These are phyloP conservation scores for Fremontodendron californicum DNA, from an alignment of 345 rosid species.

Conservation along the genomic window DNA sequence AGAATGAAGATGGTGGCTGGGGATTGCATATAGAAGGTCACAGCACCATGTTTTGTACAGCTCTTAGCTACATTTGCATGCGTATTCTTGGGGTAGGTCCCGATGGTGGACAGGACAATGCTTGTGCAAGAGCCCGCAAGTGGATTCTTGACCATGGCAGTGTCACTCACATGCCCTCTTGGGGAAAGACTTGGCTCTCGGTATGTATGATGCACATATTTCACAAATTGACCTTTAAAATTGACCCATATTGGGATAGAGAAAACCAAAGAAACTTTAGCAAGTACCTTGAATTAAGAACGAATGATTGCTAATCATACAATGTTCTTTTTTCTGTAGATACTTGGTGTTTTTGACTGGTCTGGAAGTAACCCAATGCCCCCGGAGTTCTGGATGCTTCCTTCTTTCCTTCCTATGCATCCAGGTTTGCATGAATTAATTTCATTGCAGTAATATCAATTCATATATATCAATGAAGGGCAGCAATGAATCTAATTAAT, in stretches of 20 bases:
- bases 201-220: slow-evolving; percentile 3
- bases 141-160: slow-evolving; percentile 53
- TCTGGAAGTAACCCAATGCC: slow-evolving; percentile 65
- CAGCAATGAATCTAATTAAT: background rate
- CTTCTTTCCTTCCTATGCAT: slow-evolving; percentile 50
- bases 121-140: slow-evolving; percentile 37
- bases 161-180: slow-evolving; percentile 41
- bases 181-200: slow-evolving; percentile 63
- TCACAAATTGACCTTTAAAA: background rate
- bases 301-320: background rate
- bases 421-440: slow-evolving; percentile 34
- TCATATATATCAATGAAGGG: background rate
- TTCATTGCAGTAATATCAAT: background rate
- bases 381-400: slow-evolving; percentile 66
- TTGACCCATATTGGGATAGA: background rate
- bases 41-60: slow-evolving; percentile 49
- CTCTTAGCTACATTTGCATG: slow-evolving; percentile 46
- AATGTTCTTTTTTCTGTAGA: slow-evolving; percentile 15
- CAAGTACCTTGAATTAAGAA: background rate
- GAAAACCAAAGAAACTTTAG: background rate
- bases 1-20: slow-evolving; percentile 63
- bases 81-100: slow-evolving; percentile 48
- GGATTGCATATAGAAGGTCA: slow-evolving; percentile 54
- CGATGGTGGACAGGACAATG: slow-evolving; percentile 41
- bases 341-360: slow-evolving; percentile 54